Conservation (phyloP, 495 filamentous ascomycete genomes). For the Wilcoxina mikolae region DNA sequence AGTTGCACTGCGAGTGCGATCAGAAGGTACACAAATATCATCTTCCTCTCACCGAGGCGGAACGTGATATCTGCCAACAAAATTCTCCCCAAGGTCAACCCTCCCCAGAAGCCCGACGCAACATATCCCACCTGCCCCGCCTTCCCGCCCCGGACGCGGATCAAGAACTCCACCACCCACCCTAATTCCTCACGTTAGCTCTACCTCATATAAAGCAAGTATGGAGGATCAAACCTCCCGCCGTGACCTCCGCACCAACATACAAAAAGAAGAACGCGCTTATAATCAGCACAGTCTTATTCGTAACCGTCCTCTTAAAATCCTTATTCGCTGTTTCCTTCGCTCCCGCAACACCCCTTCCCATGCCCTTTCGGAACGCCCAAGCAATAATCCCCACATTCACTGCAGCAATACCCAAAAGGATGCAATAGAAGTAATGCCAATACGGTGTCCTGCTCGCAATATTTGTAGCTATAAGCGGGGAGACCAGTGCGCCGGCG, state of each 20-base stretch:
- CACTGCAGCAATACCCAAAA: slow-evolving; percentile 36
- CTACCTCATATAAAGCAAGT: neutral
- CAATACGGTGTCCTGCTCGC: slow-evolving; percentile 40
- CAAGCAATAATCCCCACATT: slow-evolving; percentile 39
- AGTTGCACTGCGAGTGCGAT: slow-evolving; percentile 53
- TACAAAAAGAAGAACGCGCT: slow-evolving; percentile 33
- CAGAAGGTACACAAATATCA: slow-evolving; percentile 45
- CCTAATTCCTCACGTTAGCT: slow-evolving; percentile 28
- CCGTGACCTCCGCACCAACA: slow-evolving; percentile 31
- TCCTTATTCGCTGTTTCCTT: slow-evolving; percentile 11
- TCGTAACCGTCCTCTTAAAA: slow-evolving; percentile 13
- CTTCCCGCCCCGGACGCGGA: slow-evolving; percentile 50
- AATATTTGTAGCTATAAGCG: slow-evolving; percentile 55
- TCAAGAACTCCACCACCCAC: slow-evolving; percentile 71
- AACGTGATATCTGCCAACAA: slow-evolving; percentile 47
- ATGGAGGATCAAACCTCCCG: slow-evolving; percentile 26
- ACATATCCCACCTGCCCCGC: slow-evolving; percentile 61
- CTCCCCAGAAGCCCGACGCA: slow-evolving; percentile 69
- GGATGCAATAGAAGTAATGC: slow-evolving; percentile 47
- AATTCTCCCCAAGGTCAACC: slow-evolving; percentile 62
- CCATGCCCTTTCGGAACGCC: slow-evolving; percentile 40
- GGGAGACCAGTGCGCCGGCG: slow-evolving; percentile 52
- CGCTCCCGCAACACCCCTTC: slow-evolving; percentile 3
- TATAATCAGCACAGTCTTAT: slow-evolving; percentile 18
- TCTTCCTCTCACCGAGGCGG: slow-evolving; percentile 50